These are phyloP conservation scores for Vigna hirtella DNA, from an alignment of 306 rosid genomes.

Conservation along the genomic window DNA sequence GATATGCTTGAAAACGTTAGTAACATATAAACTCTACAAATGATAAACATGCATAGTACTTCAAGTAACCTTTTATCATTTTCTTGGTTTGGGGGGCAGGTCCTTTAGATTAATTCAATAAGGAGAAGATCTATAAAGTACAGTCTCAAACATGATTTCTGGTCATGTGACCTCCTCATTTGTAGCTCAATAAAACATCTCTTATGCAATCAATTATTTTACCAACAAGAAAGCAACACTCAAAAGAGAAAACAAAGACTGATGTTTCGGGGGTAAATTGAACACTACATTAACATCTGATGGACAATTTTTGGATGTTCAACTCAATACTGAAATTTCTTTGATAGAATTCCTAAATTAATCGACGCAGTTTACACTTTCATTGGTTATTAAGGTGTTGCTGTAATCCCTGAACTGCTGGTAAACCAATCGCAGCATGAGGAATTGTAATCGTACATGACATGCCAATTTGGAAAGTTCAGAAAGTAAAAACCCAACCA, in stretches of 20 bases:
- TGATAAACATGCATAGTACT: slow-evolving; percentile 4
- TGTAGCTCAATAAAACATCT: slow-evolving; percentile 25
- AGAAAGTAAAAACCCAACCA: slow-evolving; percentile 15
- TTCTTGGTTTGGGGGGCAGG: not conserved
- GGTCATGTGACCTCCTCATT: slow-evolving; percentile 1
- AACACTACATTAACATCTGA: slow-evolving; percentile 6
- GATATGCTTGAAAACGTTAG: slow-evolving; percentile 37
- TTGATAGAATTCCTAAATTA: not conserved
- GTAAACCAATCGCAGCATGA: not conserved
- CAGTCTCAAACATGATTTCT: slow-evolving; percentile 24
- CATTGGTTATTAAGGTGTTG: slow-evolving; percentile 17
- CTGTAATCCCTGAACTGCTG: slow-evolving; percentile 21
- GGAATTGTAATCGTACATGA: not conserved
- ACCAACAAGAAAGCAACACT: not conserved
- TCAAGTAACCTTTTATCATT: slow-evolving; percentile 1
- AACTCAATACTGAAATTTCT: not conserved
- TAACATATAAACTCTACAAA: not conserved
- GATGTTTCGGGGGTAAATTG: not conserved
- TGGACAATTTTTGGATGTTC: not conserved
- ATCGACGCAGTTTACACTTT: slow-evolving; percentile 25
- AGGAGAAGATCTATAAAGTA: not conserved
- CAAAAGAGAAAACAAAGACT: not conserved
- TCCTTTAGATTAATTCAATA: slow-evolving; percentile 4
- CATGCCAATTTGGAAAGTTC: slow-evolving; percentile 15
- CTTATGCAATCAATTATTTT: slow-evolving; percentile 1